A percentile compares a stretch with the other conserved stretches of the same genome.
Evolutionary conservation across 2,329 filamentous ascomycete species (phyloP).

Genomic region (Nigrograna mackinnonii): DNA sequence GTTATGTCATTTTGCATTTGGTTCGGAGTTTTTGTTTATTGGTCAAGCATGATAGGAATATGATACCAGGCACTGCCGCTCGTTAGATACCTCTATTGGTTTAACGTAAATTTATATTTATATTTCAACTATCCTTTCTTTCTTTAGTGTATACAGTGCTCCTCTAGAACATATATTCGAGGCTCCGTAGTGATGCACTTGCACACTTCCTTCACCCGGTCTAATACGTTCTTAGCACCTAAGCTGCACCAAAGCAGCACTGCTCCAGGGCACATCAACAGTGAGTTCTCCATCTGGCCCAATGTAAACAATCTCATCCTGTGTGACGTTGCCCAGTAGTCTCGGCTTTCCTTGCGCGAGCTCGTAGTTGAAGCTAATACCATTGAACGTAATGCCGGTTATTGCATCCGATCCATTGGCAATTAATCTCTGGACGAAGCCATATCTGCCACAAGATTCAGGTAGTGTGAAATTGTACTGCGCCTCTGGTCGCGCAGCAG

Average conservation of each 20-base stretch:
- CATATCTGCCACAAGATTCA: constrained; percentile 19
- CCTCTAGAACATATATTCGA: neutral
- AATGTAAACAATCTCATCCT: constrained; percentile 10
- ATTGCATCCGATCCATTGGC: constrained; percentile 69
- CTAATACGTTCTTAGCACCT: constrained; percentile 7
- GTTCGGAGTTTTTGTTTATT: constrained; percentile 4
- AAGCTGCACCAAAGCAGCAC: constrained; percentile 13
- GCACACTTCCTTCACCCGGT: neutral
- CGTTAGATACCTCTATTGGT: neutral
- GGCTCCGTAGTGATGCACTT: too few species aligned
- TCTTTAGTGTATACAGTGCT: neutral
- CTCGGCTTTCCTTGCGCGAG: constrained; percentile 59
- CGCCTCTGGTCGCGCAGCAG: constrained; percentile 30
- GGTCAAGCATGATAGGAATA: constrained; percentile 2
- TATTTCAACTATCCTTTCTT: neutral
- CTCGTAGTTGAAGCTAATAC: constrained; percentile 65
- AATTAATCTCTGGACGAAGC: constrained; percentile 53
- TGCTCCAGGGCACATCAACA: constrained; percentile 10
- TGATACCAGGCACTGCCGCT: constrained; percentile 20
- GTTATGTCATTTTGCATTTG: constrained; percentile 1
- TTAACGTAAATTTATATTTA: neutral
- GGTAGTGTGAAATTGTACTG: constrained; percentile 50
- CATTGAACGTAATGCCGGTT: constrained; percentile 64
- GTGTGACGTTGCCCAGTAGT: constrained; percentile 58
- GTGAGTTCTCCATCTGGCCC: constrained; percentile 9